phyloP scores from a whole-genome alignment of 139 green algal species.

The Tetradesmus lagerheimii region DNA sequence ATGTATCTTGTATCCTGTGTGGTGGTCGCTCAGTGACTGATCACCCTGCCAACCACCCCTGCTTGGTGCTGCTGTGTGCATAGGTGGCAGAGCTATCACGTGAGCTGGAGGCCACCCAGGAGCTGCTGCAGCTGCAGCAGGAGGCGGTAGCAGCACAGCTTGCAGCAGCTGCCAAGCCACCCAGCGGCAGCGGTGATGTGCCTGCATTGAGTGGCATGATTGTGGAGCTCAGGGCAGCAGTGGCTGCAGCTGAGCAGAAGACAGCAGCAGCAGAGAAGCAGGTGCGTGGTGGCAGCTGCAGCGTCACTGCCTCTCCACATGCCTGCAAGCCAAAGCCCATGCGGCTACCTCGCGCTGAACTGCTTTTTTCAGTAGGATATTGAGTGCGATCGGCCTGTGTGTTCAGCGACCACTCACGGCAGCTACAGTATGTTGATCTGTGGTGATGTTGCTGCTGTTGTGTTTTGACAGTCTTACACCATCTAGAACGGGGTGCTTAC shows the following conservation, averaged over 20 bases:
- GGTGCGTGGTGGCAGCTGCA: background rate
- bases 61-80: background rate
- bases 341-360: background rate
- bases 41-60: background rate
- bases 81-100: background rate
- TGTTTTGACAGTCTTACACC: too few relatives aligned
- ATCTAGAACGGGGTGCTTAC: background rate
- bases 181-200: background rate
- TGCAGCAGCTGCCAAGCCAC: background rate
- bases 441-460: background rate
- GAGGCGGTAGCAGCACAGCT: background rate
- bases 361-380: too few relatives aligned
- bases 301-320: too few relatives aligned
- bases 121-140: background rate
- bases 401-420: too few relatives aligned
- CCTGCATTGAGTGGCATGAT: background rate
- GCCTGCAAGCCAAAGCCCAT: background rate
- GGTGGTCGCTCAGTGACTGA: too few relatives aligned
- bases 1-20: too few relatives aligned
- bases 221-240: background rate
- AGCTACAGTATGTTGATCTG: background rate
- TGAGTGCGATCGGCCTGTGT: too few relatives aligned
- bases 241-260: background rate
- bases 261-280: background rate
- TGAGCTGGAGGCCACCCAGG: conserved; percentile 1